phyloP scores from a whole-genome alignment of 306 rosid species.

The Luffa aegyptiaca region DNA sequence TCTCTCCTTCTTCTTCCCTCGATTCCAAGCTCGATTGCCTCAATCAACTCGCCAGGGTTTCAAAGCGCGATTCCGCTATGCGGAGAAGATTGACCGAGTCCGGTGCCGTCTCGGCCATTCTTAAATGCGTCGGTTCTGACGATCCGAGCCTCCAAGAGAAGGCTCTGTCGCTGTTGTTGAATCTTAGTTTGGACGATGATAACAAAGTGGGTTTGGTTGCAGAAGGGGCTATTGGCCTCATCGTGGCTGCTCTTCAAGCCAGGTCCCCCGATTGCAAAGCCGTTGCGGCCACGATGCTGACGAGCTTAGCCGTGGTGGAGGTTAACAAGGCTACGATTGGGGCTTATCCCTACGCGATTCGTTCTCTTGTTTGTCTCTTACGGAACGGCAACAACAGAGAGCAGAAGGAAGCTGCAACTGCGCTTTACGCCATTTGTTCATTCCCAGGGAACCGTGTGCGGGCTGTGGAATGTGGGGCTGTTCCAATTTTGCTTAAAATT shows the following conservation, averaged over 20 bases:
- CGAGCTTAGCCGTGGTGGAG: slow-evolving; percentile 72
- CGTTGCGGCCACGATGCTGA: slow-evolving; percentile 63
- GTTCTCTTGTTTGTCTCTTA: slow-evolving; percentile 43
- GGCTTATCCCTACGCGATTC: slow-evolving; percentile 43
- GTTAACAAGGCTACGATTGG: slow-evolving; percentile 80
- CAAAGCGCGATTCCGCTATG: slow-evolving; percentile 50
- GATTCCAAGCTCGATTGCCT: slow-evolving; percentile 41
- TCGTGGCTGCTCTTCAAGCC: slow-evolving; percentile 35
- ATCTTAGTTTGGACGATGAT: slow-evolving; percentile 64
- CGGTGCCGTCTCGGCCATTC: slow-evolving; percentile 47
- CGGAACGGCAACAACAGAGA: slow-evolving; percentile 49
- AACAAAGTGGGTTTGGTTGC: slow-evolving; percentile 81
- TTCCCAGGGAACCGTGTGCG: slow-evolving; percentile 55
- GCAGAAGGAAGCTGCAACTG: slow-evolving; percentile 77
- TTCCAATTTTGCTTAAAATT: slow-evolving; percentile 42
- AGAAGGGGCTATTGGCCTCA: slow-evolving; percentile 53
- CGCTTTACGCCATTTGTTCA: slow-evolving; percentile 60
- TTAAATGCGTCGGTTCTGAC: slow-evolving; percentile 42
- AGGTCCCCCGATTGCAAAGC: slow-evolving; percentile 53
- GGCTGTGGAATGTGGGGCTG: slow-evolving; percentile 64
- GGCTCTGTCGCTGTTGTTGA: slow-evolving; percentile 50
- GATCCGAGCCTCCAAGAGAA: slow-evolving; percentile 39
- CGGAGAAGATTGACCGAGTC: slow-evolving; percentile 60
- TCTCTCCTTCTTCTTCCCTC: slow-evolving; percentile 28
- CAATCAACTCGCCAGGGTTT: slow-evolving; percentile 40